These are phyloP conservation scores for Erodium trifolium DNA, from an alignment of 441 rosid genomes.

Conservation along the genomic window DNA sequence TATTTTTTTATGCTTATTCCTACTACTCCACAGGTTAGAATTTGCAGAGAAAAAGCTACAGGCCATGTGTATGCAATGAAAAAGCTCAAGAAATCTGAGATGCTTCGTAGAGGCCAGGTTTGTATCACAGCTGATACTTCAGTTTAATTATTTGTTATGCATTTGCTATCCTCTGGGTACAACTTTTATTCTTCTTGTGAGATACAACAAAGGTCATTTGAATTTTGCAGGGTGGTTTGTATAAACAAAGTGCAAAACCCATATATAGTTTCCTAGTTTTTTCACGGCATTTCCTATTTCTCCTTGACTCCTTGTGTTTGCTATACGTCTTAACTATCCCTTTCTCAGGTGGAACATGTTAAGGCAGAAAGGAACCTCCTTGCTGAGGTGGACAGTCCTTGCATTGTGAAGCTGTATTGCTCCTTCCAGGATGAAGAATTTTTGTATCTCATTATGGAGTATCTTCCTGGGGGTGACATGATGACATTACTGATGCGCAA, in stretches of 20 bases:
- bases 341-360: conserved; percentile 23
- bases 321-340: neutral
- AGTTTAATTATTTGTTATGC: neutral
- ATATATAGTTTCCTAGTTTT: neutral
- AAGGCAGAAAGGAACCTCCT: conserved; percentile 28
- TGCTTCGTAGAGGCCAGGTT: conserved; percentile 28
- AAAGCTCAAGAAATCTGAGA: conserved; percentile 10
- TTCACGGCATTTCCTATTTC: neutral
- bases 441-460: conserved; percentile 26
- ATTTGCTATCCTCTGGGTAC: neutral
- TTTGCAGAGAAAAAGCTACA: conserved; percentile 21
- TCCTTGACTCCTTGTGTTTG: neutral
- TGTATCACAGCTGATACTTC: neutral
- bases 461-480: conserved; percentile 26
- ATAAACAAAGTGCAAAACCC: neutral
- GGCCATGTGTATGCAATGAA: conserved; percentile 6
- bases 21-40: conserved; percentile 20
- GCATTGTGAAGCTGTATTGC: conserved; percentile 24
- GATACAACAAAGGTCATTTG: neutral
- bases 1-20: neutral
- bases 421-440: conserved; percentile 10
- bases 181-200: neutral
- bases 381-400: conserved; percentile 27
- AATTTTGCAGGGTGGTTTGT: neutral
- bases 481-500: conserved; percentile 11